phyloP scores from a whole-genome alignment of 2,329 filamentous ascomycete species.

The Alternaria tenuissima region DNA sequence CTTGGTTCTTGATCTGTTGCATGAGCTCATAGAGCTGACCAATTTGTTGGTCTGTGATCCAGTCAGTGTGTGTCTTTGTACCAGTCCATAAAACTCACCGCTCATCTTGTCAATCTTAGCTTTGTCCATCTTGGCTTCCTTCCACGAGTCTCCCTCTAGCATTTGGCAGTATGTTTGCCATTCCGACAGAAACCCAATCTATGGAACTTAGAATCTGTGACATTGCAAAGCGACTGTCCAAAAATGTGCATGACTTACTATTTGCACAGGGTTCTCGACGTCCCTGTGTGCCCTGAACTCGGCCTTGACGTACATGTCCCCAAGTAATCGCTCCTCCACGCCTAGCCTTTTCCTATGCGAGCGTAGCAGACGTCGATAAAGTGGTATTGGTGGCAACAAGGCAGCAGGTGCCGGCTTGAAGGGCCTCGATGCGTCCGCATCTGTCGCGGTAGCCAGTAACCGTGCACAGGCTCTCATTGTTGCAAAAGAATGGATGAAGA shows the following conservation, averaged over 20 bases:
- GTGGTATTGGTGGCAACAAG: constrained; percentile 83
- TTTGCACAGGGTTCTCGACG: constrained; percentile 89
- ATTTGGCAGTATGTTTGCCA: constrained; percentile 97
- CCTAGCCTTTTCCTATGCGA: constrained; percentile 83
- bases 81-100: constrained; percentile 64
- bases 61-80: constrained; percentile 6
- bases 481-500: not conserved
- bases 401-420: constrained; percentile 63
- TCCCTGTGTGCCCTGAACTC: constrained; percentile 87
- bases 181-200: constrained; percentile 96
- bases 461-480: constrained; percentile 44
- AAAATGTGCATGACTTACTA: constrained; percentile 67
- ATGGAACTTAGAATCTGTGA: constrained; percentile 13
- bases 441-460: constrained; percentile 47
- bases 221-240: not conserved
- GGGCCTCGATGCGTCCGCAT: constrained; percentile 45
- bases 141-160: constrained; percentile 86
- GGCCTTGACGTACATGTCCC: constrained; percentile 90
- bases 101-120: constrained; percentile 92
- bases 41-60: constrained; percentile 80
- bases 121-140: constrained; percentile 82
- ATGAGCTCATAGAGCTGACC: constrained; percentile 94
- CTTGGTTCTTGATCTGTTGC: constrained; percentile 73
- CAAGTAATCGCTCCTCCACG: constrained; percentile 77
- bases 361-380: constrained; percentile 88